Percentiles rank a stretch among this genome's conserved stretches.
These are phyloP conservation scores for Aspergillus nomiae DNA, from an alignment of 2,329 filamentous ascomycete species.

Conservation along the genomic window DNA sequence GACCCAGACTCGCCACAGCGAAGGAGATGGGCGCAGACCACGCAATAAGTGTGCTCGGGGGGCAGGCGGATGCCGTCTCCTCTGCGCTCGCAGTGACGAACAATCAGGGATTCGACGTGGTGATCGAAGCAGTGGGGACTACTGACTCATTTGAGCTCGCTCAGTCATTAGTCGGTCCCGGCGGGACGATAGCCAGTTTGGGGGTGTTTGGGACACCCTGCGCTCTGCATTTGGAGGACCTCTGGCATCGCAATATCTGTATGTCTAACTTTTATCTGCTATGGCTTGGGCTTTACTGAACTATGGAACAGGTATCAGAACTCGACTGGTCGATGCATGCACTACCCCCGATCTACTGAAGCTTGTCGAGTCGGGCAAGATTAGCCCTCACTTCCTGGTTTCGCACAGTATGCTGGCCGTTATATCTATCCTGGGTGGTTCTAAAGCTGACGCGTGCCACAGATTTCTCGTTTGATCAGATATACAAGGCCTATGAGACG, in stretches of 20 bases:
- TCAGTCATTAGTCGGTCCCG: slow-evolving; percentile 56
- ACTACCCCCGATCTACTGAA: slow-evolving; percentile 9
- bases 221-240: slow-evolving; percentile 54
- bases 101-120: slow-evolving; percentile 56
- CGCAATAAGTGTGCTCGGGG: slow-evolving; percentile 47
- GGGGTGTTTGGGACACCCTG: slow-evolving; percentile 59
- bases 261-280: slow-evolving; percentile 22
- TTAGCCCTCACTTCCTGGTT: slow-evolving; percentile 13
- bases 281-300: not conserved
- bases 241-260: slow-evolving; percentile 60
- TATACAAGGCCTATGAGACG: slow-evolving; percentile 47
- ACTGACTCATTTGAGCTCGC: slow-evolving; percentile 56
- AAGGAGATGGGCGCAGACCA: slow-evolving; percentile 52
- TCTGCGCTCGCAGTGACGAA: slow-evolving; percentile 49
- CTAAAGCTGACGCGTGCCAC: not conserved
- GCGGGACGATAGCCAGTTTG: slow-evolving; percentile 59
- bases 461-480: slow-evolving; percentile 48
- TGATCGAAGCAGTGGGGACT: slow-evolving; percentile 61
- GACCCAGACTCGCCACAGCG: slow-evolving; percentile 50
- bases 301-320: slow-evolving; percentile 10
- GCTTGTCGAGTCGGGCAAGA: slow-evolving; percentile 11
- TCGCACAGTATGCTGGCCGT: slow-evolving; percentile 14
- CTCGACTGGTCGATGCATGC: slow-evolving; percentile 11
- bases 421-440: not conserved
- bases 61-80: slow-evolving; percentile 33